Conservation (phyloP, 257 asterid genomes). For the Capsicum chinense region DNA sequence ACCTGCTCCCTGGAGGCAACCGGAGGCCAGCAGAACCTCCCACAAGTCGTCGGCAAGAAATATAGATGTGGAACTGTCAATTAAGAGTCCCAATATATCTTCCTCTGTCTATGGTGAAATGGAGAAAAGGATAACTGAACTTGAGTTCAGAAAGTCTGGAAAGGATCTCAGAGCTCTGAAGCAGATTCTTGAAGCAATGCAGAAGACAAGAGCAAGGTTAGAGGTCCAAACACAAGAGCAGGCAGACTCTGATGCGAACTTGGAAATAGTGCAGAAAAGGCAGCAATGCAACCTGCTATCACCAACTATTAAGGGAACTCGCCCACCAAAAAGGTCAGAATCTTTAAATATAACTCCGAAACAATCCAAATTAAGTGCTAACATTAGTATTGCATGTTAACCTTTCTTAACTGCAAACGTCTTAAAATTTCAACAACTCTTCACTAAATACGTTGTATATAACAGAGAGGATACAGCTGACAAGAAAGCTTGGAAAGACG, state of each 20-base stretch:
- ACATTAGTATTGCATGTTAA: constrained; percentile 40
- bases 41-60: constrained; percentile 48
- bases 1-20: constrained; percentile 85
- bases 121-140: constrained; percentile 78
- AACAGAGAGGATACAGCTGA: constrained; percentile 46
- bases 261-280: constrained; percentile 29
- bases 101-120: constrained; percentile 80
- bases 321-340: constrained; percentile 47
- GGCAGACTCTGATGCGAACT: constrained; percentile 37
- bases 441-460: constrained; percentile 33
- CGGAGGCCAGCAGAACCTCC: constrained; percentile 47
- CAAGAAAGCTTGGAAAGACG: constrained; percentile 43
- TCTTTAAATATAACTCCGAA: constrained; percentile 49
- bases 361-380: constrained; percentile 47
- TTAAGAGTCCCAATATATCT: constrained; percentile 45
- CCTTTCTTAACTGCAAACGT: constrained; percentile 34
- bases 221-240: constrained; percentile 52
- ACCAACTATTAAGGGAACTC: constrained; percentile 41
- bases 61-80: constrained; percentile 42
- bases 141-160: constrained; percentile 78
- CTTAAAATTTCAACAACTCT: constrained; percentile 35
- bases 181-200: constrained; percentile 87
- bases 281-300: constrained; percentile 41
- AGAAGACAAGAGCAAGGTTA: constrained; percentile 64
- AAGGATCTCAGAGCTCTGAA: constrained; percentile 93